A percentile compares a stretch with the other conserved stretches of the same genome.
These are phyloP conservation scores for Penicillium egyptiacum DNA, from an alignment of 495 filamentous ascomycete genomes.

Conservation along the genomic window DNA sequence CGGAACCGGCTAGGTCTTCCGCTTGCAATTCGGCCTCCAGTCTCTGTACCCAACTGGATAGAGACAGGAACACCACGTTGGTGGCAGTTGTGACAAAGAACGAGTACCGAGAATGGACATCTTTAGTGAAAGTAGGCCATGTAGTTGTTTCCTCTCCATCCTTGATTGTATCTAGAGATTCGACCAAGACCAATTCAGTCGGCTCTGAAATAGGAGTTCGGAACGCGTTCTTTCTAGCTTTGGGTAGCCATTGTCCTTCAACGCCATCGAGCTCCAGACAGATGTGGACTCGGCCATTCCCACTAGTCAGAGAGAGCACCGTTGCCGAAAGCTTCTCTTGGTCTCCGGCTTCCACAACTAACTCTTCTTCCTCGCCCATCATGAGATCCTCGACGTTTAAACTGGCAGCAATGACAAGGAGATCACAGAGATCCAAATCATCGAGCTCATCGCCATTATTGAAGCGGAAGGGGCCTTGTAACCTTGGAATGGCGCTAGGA, in stretches of 20 bases:
- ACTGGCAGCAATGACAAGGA: constrained; percentile 56
- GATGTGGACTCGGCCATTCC: constrained; percentile 69
- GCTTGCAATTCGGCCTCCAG: constrained; percentile 73
- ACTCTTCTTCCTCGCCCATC: constrained; percentile 52
- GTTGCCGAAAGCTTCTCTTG: constrained; percentile 68
- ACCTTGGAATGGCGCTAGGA: constrained; percentile 70
- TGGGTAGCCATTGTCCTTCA: constrained; percentile 83
- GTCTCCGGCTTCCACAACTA: constrained; percentile 50
- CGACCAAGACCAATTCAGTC: constrained; percentile 48
- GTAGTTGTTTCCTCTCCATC: constrained; percentile 46
- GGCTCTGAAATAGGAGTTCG: constrained; percentile 40
- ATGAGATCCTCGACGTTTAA: constrained; percentile 53
- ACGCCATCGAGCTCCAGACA: constrained; percentile 79
- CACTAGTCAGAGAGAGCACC: constrained; percentile 73
- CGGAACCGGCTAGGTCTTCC: constrained; percentile 62
- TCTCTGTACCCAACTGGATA: constrained; percentile 71
- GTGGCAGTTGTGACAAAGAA: constrained; percentile 74
- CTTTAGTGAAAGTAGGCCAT: constrained; percentile 74
- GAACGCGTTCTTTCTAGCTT: constrained; percentile 47
- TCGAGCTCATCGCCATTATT: constrained; percentile 63
- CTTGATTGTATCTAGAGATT: constrained; percentile 63
- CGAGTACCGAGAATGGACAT: constrained; percentile 69
- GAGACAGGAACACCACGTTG: constrained; percentile 68
- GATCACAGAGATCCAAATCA: constrained; percentile 67
- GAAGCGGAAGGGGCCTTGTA: constrained; percentile 84